Evolutionary conservation across 257 asterid species (phyloP).

Genomic region (Primulina tabacum): DNA sequence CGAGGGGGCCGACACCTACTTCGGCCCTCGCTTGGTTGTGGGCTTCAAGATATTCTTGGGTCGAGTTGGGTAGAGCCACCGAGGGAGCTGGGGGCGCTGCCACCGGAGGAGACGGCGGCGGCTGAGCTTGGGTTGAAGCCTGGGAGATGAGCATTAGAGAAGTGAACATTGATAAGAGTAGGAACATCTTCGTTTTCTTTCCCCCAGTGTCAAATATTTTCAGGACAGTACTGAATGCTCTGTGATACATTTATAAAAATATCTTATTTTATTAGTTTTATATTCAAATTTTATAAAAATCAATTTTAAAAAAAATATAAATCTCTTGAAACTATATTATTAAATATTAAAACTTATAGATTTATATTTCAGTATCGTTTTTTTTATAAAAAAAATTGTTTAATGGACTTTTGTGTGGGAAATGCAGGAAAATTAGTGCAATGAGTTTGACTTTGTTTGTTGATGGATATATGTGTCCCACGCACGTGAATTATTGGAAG

Average conservation of each 20-base stretch:
- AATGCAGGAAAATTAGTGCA: background rate
- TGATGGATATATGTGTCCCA: background rate
- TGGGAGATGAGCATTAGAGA: background rate
- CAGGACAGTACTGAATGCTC: background rate
- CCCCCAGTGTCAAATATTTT: background rate
- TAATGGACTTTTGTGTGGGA: too few relatives aligned
- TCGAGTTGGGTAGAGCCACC: slow-evolving; percentile 23
- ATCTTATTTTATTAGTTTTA: too few relatives aligned
- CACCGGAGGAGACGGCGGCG: slow-evolving; percentile 29
- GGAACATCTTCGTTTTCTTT: slow-evolving; percentile 1
- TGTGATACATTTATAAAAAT: background rate
- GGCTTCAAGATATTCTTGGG: slow-evolving; percentile 49
- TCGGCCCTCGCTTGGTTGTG: slow-evolving; percentile 76
- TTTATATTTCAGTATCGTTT: too few relatives aligned
- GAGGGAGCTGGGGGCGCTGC: slow-evolving; percentile 15
- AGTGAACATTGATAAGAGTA: slow-evolving; percentile 20
- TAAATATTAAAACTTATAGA: too few relatives aligned
- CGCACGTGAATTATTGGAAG: background rate
- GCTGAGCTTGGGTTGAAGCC: slow-evolving; percentile 24
- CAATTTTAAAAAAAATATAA: too few relatives aligned
- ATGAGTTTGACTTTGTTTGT: too few relatives aligned
- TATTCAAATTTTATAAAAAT: too few relatives aligned
- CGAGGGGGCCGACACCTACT: slow-evolving; percentile 69
- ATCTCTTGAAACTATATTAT: too few relatives aligned
- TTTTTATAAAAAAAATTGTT: too few relatives aligned